A percentile compares a stretch with the other conserved stretches of the same genome.
These are phyloP conservation scores for Letharia lupina DNA, from an alignment of 495 filamentous ascomycete species.

Conservation along the genomic window DNA sequence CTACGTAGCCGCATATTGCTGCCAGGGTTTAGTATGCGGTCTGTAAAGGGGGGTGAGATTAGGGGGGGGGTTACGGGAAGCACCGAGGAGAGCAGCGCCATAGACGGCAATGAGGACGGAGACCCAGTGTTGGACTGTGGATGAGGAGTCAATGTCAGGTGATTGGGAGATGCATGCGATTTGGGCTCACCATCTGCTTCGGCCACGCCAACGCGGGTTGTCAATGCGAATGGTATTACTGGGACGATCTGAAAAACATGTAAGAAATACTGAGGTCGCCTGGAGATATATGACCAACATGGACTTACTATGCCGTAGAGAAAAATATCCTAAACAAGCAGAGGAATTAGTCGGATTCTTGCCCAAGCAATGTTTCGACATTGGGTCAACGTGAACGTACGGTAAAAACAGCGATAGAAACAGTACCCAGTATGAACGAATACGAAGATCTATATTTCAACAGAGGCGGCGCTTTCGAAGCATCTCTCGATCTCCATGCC, in stretches of 20 bases:
- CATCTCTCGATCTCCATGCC: conserved; percentile 18
- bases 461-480: conserved; percentile 14
- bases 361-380: neutral
- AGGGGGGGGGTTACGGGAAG: conserved; percentile 29
- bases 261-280: conserved; percentile 8
- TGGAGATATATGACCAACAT: neutral
- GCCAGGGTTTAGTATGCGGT: neutral
- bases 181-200: conserved; percentile 29
- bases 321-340: conserved; percentile 55
- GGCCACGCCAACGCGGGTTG: conserved; percentile 48
- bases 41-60: neutral
- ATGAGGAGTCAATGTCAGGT: conserved; percentile 25
- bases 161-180: no score
- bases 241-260: conserved; percentile 53
- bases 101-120: conserved; percentile 75
- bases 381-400: conserved; percentile 21
- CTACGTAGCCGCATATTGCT: conserved; percentile 38
- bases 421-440: conserved; percentile 41
- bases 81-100: conserved; percentile 60
- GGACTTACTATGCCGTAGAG: conserved; percentile 57
- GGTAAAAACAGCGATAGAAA: conserved; percentile 49
- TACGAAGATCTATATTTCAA: conserved; percentile 33
- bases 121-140: conserved; percentile 58
- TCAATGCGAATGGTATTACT: conserved; percentile 73
- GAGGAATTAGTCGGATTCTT: conserved; percentile 14